Evolutionary conservation across 371 early-diverging fungal genomes (phyloP).

Genomic region (Polyrhizophydium stewartii): DNA sequence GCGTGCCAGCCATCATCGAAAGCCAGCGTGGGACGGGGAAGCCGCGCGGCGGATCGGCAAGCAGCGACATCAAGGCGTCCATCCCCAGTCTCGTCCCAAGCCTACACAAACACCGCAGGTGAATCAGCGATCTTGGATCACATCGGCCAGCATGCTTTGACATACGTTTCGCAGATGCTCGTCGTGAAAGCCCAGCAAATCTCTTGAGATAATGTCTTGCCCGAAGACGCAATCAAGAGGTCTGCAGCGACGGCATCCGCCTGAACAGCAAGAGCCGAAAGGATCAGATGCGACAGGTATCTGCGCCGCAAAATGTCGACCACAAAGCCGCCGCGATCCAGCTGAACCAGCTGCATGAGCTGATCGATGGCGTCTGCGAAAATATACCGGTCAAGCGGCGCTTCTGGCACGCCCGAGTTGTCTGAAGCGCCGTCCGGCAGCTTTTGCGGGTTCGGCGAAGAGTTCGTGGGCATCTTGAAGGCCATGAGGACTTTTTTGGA

Average conservation of each 20-base stretch:
- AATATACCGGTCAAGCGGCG: too few relatives aligned
- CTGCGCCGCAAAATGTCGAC: neutral
- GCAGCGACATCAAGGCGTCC: neutral
- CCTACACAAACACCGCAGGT: neutral
- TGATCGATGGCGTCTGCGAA: neutral
- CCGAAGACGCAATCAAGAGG: too few relatives aligned
- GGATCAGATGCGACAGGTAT: neutral
- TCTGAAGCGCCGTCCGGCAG: too few relatives aligned
- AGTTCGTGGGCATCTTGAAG: slow-evolving; percentile 1
- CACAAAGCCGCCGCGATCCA: neutral
- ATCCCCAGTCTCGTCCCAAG: neutral
- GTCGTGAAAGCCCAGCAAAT: too few relatives aligned
- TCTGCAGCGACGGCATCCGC: neutral
- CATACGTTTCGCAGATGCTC: too few relatives aligned
- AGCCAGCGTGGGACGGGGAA: neutral
- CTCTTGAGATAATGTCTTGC: too few relatives aligned
- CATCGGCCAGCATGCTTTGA: too few relatives aligned
- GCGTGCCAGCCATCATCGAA: neutral
- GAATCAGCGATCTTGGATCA: too few relatives aligned
- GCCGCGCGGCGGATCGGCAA: neutral
- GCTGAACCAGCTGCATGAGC: neutral
- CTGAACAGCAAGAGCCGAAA: neutral
- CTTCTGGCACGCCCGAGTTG: too few relatives aligned
- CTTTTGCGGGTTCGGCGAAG: too few relatives aligned
- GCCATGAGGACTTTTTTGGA: neutral